Percentiles rank a stretch among this genome's conserved stretches.
Conservation (phyloP, 2,329 filamentous ascomycete genomes). For the Ophiostoma perfectum region DNA sequence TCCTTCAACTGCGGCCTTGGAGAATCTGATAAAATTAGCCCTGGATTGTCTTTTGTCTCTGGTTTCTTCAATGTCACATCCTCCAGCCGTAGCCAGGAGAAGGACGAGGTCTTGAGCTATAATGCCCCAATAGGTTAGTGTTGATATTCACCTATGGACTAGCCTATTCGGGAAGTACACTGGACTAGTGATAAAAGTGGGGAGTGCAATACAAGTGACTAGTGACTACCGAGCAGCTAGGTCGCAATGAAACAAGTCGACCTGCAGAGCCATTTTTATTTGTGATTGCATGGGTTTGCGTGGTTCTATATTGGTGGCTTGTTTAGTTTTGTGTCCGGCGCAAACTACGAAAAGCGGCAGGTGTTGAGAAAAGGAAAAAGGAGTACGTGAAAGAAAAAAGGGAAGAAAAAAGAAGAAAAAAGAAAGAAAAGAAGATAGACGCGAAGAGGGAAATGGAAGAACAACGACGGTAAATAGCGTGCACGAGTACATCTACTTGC, state of each 20-base stretch:
- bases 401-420: not conserved
- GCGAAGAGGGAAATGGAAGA: not conserved
- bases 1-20: not conserved
- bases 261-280: not conserved
- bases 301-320: not conserved
- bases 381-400: not conserved
- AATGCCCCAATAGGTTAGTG: not conserved
- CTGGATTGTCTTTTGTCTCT: not conserved
- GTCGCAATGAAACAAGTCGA: not conserved
- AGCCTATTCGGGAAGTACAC: constrained; percentile 2
- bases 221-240: not conserved
- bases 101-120: not conserved
- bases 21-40: constrained; percentile 15
- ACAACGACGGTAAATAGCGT: not conserved
- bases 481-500: too few species aligned
- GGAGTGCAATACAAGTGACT: not conserved
- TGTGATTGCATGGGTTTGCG: not conserved
- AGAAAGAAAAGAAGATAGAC: not conserved
- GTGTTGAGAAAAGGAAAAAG: not conserved
- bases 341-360: not conserved
- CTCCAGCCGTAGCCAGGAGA: not conserved
- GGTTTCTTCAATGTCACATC: not conserved
- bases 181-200: not conserved
- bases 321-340: not conserved
- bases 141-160: not conserved